phyloP scores from a whole-genome alignment of 2,329 filamentous ascomycete genomes.

The Capronia coronata region DNA sequence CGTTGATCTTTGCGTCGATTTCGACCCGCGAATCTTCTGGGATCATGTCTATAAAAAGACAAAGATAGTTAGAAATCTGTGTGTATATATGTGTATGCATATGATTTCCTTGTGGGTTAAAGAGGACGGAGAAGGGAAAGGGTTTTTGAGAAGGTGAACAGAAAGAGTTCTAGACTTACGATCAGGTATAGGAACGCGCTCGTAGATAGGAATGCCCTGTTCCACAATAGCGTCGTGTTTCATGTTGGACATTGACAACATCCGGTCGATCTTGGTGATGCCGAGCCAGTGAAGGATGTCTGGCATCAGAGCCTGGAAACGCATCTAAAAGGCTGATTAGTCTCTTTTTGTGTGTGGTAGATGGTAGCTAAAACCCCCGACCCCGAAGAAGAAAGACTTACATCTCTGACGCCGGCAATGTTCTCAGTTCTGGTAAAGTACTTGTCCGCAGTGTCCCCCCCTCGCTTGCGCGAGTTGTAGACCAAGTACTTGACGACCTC shows the following conservation, averaged over 20 bases:
- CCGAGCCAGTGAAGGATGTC: slow-evolving; percentile 97
- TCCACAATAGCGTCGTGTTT: slow-evolving; percentile 49
- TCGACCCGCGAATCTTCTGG: slow-evolving; percentile 94
- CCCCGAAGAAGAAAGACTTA: not conserved
- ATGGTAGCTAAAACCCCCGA: too few relatives aligned
- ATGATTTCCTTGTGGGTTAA: too few relatives aligned
- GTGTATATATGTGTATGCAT: too few relatives aligned
- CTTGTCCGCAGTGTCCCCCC: slow-evolving; percentile 60
- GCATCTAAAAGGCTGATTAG: slow-evolving; percentile 51
- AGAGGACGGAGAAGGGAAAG: slow-evolving; percentile 88
- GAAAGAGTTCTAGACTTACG: slow-evolving; percentile 49
- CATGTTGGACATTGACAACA: slow-evolving; percentile 94
- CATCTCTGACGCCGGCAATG: slow-evolving; percentile 84
- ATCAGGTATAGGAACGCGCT: slow-evolving; percentile 85
- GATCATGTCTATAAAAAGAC: slow-evolving; percentile 76
- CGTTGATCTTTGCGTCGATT: slow-evolving; percentile 97
- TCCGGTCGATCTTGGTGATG: slow-evolving; percentile 96
- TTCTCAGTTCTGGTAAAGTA: slow-evolving; percentile 97
- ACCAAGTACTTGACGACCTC: slow-evolving; percentile 89
- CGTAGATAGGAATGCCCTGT: slow-evolving; percentile 64
- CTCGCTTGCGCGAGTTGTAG: slow-evolving; percentile 45
- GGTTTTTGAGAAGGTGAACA: slow-evolving; percentile 90
- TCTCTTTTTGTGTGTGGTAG: too few relatives aligned
- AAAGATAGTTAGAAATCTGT: too few relatives aligned
- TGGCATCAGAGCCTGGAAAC: slow-evolving; percentile 96